These are phyloP conservation scores for Agaricus sinodeliciosus DNA, from an alignment of 768 basidiomycete genomes.

Conservation along the genomic window DNA sequence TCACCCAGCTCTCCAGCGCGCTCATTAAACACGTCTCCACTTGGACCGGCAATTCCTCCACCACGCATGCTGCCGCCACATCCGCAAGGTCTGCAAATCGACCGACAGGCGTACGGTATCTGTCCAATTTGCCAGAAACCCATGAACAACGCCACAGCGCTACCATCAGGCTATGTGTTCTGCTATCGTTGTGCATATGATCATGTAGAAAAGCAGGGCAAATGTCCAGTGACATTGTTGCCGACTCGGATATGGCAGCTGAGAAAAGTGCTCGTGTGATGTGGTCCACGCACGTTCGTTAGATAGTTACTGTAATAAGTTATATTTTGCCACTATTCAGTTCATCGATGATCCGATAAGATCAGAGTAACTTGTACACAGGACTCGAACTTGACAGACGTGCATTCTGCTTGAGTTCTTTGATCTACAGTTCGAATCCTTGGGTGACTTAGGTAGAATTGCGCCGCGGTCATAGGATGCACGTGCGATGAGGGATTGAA, in stretches of 20 bases:
- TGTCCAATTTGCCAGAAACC: constrained; percentile 74
- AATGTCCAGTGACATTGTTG: constrained; percentile 84
- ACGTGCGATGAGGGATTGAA: constrained; percentile 11
- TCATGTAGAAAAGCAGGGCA: constrained; percentile 68
- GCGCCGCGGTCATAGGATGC: background rate
- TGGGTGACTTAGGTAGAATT: background rate
- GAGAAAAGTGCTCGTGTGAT: constrained; percentile 76
- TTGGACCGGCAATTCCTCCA: constrained; percentile 69
- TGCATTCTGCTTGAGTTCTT: background rate
- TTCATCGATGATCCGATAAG: constrained; percentile 7
- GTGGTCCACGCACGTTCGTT: constrained; percentile 45
- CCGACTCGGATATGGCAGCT: constrained; percentile 75
- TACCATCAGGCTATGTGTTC: constrained; percentile 92
- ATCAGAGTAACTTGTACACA: background rate
- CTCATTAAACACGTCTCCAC: constrained; percentile 53
- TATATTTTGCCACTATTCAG: constrained; percentile 16
- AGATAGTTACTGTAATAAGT: constrained; percentile 16
- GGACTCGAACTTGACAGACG: background rate
- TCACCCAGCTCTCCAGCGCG: constrained; percentile 85
- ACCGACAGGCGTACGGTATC: constrained; percentile 61
- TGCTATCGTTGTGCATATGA: constrained; percentile 90
- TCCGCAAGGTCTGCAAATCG: constrained; percentile 61
- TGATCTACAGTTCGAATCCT: background rate
- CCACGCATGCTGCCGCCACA: constrained; percentile 73
- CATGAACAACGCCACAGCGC: constrained; percentile 81